Percentiles rank a stretch among this genome's conserved stretches.
Evolutionary conservation across 352 stramenopile genomes (phyloP).

Genomic region (Nothophytophthora sp.): DNA sequence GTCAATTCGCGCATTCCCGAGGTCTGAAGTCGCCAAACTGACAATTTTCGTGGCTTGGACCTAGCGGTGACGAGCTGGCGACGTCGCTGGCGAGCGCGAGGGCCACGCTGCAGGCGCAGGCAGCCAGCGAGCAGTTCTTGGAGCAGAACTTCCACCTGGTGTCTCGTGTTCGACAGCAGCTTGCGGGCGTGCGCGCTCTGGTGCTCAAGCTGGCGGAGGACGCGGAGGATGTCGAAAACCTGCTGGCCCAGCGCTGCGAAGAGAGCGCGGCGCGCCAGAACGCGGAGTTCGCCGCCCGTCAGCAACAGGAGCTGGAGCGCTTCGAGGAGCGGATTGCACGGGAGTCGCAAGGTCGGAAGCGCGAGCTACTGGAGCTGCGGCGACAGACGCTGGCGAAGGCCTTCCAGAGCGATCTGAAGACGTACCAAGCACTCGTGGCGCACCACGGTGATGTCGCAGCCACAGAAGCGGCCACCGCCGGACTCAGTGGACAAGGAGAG

Average conservation of each 20-base stretch:
- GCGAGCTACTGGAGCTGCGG: conserved; percentile 54
- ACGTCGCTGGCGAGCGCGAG: conserved; percentile 38
- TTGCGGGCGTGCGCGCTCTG: conserved; percentile 41
- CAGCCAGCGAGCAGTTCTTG: conserved; percentile 70
- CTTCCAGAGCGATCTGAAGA: conserved; percentile 78
- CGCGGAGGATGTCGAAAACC: conserved; percentile 67
- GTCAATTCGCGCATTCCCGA: conserved; percentile 3
- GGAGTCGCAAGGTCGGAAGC: conserved; percentile 66
- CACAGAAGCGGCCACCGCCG: conserved; percentile 4
- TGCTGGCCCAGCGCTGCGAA: conserved; percentile 68
- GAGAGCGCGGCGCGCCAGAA: conserved; percentile 78
- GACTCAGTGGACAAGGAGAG: conserved; percentile 33
- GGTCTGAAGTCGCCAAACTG: too few species aligned
- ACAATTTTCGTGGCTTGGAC: conserved; percentile 8
- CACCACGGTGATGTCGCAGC: conserved; percentile 42
- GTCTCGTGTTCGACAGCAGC: conserved; percentile 49
- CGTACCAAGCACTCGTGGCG: conserved; percentile 74
- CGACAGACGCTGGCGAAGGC: conserved; percentile 56
- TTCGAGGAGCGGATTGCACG: conserved; percentile 66
- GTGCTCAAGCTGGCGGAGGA: conserved; percentile 64
- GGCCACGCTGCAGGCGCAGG: conserved; percentile 55
- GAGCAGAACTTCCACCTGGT: conserved; percentile 66
- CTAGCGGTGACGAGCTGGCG: conserved; percentile 56
- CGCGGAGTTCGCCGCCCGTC: conserved; percentile 56
- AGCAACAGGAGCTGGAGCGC: conserved; percentile 76